These are phyloP conservation scores for Tylopilus subfusipes DNA, from an alignment of 768 basidiomycete species.

Conservation along the genomic window DNA sequence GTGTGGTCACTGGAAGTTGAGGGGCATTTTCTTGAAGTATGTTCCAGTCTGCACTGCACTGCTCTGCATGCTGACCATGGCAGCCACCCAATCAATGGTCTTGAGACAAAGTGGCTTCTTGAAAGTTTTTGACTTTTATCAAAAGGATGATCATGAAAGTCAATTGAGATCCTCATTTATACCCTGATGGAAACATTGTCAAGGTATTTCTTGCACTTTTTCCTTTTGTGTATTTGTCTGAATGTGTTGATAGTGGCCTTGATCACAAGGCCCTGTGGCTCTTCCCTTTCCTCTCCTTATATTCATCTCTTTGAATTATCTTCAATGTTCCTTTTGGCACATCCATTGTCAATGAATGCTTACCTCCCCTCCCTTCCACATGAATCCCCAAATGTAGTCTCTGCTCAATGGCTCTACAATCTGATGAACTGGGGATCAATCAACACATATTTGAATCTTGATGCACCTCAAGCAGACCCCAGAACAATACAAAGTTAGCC, in stretches of 20 bases:
- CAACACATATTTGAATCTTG: constrained; percentile 74
- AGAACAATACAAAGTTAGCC: constrained; percentile 76
- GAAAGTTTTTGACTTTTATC: constrained; percentile 84
- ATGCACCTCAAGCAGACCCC: constrained; percentile 84
- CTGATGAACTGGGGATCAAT: constrained; percentile 72
- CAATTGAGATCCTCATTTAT: constrained; percentile 76
- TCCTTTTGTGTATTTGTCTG: not conserved
- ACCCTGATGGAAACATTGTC: constrained; percentile 83
- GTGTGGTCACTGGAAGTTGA: constrained; percentile 88
- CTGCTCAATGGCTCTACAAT: constrained; percentile 84
- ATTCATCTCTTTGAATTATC: no score
- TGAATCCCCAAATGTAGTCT: no score
- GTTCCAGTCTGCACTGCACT: constrained; percentile 17
- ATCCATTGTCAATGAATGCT: no score
- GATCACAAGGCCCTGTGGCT: constrained; percentile 50
- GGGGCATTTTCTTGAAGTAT: constrained; percentile 77
- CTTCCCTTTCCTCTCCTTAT: no score
- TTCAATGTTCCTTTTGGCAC: no score
- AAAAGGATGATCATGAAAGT: constrained; percentile 86
- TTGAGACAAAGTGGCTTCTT: constrained; percentile 56
- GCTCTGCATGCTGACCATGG: not conserved
- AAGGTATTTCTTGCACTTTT: constrained; percentile 51
- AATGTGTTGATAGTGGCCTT: constrained; percentile 51
- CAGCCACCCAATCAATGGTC: constrained; percentile 60
- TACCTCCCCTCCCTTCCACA: no score